Conservation (phyloP, 2,329 filamentous ascomycete genomes). For the Exophiala sp. region DNA sequence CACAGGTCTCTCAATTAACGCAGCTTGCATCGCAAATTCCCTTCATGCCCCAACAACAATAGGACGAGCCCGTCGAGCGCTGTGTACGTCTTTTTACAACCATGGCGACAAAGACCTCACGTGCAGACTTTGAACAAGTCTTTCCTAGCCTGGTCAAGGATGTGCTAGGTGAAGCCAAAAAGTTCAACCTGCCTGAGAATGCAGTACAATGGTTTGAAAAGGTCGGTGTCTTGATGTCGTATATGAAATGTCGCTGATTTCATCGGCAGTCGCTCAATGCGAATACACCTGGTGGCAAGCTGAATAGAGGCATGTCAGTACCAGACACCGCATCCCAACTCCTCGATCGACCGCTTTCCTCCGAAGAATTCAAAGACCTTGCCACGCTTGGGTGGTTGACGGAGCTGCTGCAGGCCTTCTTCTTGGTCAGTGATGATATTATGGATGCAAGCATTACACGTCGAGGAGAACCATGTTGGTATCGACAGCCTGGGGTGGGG, state of each 20-base stretch:
- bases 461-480: conserved; percentile 94
- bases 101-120: conserved; percentile 70
- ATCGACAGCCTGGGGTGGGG: conserved; percentile 81
- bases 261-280: conserved; percentile 66
- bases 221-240: conserved; percentile 45
- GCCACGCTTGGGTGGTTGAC: conserved; percentile 95
- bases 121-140: conserved; percentile 76
- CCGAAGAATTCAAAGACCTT: conserved; percentile 83
- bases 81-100: background rate
- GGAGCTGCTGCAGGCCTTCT: conserved; percentile 97
- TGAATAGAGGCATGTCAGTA: conserved; percentile 97
- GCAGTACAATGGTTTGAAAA: conserved; percentile 83
- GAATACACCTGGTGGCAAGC: conserved; percentile 93
- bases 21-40: no score
- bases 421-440: conserved; percentile 97
- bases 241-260: conserved; percentile 1
- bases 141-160: conserved; percentile 84
- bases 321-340: conserved; percentile 85
- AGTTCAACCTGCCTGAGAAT: conserved; percentile 78
- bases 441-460: conserved; percentile 97
- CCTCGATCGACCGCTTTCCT: conserved; percentile 65
- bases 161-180: conserved; percentile 71
- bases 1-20: no score
- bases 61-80: no score
- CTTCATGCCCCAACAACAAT: no score